Conservation (phyloP, 2,329 filamentous ascomycete genomes). For the Aureobasidium sp. region DNA sequence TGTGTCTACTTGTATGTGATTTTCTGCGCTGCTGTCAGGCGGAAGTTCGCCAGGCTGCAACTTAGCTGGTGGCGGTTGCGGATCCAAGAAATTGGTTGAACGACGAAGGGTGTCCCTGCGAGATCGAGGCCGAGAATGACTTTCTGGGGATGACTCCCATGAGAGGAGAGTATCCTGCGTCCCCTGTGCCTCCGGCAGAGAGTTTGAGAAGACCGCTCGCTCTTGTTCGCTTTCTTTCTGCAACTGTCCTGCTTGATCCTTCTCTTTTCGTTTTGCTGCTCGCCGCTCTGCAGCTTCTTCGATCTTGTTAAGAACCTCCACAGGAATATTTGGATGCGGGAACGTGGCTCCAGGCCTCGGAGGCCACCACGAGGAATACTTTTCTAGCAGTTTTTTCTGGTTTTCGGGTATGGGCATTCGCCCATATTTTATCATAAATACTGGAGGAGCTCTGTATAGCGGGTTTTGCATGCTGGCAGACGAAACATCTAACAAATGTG, state of each 20-base stretch:
- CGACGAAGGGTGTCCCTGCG: conserved; percentile 2
- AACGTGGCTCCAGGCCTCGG: conserved; percentile 30
- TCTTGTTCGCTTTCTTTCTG: not conserved
- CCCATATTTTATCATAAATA: conserved; percentile 20
- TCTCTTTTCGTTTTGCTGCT: not conserved
- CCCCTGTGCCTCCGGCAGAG: not conserved
- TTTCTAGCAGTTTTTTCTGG: conserved; percentile 45
- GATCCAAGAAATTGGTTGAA: not conserved
- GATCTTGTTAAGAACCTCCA: conserved; percentile 26
- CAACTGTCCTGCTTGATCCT: not conserved
- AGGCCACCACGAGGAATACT: conserved; percentile 35
- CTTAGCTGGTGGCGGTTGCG: not conserved
- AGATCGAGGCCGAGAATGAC: not conserved
- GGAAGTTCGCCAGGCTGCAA: not conserved
- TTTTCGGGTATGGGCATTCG: conserved; percentile 34
- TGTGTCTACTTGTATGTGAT: not conserved
- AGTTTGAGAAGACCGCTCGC: too few relatives aligned
- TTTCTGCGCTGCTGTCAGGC: conserved; percentile 10
- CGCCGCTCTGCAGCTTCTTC: conserved; percentile 6
- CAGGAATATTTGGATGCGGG: conserved; percentile 35
- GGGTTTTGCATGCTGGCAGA: not conserved
- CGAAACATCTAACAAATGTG: not conserved
- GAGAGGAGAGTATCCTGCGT: not conserved
- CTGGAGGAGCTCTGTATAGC: conserved; percentile 1
- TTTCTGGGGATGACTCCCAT: not conserved